Base-by-base conservation (phyloP, 208 protist species). In the Acanthamoeba sp. region DNA sequence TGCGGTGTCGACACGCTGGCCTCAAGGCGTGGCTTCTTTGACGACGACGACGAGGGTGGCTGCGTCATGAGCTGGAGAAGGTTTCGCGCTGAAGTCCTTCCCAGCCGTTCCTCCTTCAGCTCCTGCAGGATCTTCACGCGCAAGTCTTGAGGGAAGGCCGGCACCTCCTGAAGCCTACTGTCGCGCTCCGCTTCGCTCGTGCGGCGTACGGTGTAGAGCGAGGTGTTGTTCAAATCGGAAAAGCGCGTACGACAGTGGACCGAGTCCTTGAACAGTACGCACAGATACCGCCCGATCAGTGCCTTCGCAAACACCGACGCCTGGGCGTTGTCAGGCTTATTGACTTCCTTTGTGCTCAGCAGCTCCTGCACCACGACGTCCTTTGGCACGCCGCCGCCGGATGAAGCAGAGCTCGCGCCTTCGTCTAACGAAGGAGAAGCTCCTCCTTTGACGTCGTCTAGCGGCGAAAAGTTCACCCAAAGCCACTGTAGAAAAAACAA, bases 61-160 rank as follows among this genome's bases (percentile, higher is more conserved):
- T 93, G 89, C 12, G 59, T 93, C 89, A 93, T 93, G 38, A 93
- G 89, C 42, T 93, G 89, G 29, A 93, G 89, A 12, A 93, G 40
- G 66, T 93, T 93, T 36, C 89, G 55, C 29, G 89, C 89, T 29
- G 89, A 93, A 45, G 62, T 93, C 66, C 89, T 93, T 45, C 89
- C 89, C 36, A 93, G 55, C 20, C 89, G 89, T 62, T 93, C 89
- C 36, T 93, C 89, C 45, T 62, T 48, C 40, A 93, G 62, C 89
- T 93, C 89, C 29, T 80, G 59, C 89, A 93, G 45, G 20, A 93
- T 93, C 50, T 93, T 73, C 9, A 93, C 89, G 10, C 89, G 89
- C 89, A 93, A n/a, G 29, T 93, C 89, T 36, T 93, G 89, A 34
- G 89, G 89, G 89, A 93, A 93, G 62, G 27, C 62, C 10, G 89